Percentiles rank a stretch among this genome's conserved stretches.
Conservation (phyloP, 2,329 filamentous ascomycete species). For the Corinectria fuckeliana region DNA sequence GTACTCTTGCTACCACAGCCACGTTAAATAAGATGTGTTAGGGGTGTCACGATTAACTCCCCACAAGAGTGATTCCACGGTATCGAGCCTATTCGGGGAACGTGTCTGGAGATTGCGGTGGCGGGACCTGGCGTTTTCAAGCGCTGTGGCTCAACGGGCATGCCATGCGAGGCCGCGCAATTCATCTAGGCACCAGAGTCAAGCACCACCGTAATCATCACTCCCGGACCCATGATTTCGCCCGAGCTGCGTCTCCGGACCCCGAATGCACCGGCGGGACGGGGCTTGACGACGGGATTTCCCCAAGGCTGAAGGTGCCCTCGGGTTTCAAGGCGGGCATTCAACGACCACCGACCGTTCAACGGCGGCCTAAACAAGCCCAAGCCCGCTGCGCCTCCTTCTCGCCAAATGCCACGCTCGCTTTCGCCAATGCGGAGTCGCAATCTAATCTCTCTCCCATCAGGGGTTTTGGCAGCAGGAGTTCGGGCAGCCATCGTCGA, state of each 20-base stretch:
- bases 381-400: neutral
- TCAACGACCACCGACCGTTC: neutral
- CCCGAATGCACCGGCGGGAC: neutral
- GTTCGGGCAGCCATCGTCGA: neutral
- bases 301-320: neutral
- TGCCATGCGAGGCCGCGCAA: conserved; percentile 15
- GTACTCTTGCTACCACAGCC: neutral
- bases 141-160: neutral
- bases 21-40: neutral
- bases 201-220: neutral
- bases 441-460: conserved; percentile 4
- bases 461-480: neutral
- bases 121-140: neutral
- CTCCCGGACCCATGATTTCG: neutral
- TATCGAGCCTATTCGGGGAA: neutral
- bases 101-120: conserved; percentile 2
- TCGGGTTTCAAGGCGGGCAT: neutral
- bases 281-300: neutral
- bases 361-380: neutral
- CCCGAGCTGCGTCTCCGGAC: neutral
- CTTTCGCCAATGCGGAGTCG: neutral
- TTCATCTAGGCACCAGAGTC: neutral
- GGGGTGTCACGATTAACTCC: neutral
- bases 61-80: neutral
- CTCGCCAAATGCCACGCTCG: neutral